phyloP scores from a whole-genome alignment of 768 basidiomycete genomes.

The Suillus brevipes region DNA sequence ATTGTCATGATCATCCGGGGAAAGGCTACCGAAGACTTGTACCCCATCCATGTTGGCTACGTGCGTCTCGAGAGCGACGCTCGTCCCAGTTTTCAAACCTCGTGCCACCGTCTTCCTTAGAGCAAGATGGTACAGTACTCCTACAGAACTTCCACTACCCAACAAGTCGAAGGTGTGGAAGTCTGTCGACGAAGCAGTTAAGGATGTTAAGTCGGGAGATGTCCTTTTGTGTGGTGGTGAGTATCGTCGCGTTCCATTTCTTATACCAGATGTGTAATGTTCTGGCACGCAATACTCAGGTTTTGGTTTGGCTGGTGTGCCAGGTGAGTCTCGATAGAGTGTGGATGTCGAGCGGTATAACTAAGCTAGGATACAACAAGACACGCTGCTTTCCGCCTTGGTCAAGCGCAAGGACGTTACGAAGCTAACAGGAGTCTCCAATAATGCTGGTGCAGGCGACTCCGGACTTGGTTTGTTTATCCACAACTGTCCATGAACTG shows the following conservation, averaged over 20 bases:
- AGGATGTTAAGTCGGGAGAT: slow-evolving; percentile 79
- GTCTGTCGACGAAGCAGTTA: slow-evolving; percentile 80
- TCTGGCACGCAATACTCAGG: slow-evolving; percentile 43
- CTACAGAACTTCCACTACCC: slow-evolving; percentile 29
- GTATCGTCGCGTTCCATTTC: slow-evolving; percentile 23
- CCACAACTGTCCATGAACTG: neutral
- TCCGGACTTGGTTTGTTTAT: slow-evolving; percentile 60
- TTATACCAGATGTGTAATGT: neutral
- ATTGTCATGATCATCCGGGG: neutral
- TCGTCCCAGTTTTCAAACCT: slow-evolving; percentile 20
- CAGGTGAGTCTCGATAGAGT: slow-evolving; percentile 47
- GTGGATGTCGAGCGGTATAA: too few species aligned
- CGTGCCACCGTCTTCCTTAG: slow-evolving; percentile 17
- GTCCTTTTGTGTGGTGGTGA: slow-evolving; percentile 79
- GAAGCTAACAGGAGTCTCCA: slow-evolving; percentile 80
- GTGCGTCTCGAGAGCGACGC: slow-evolving; percentile 16
- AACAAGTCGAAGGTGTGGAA: slow-evolving; percentile 69
- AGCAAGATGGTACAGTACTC: slow-evolving; percentile 25
- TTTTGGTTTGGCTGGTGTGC: slow-evolving; percentile 88
- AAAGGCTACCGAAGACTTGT: neutral
- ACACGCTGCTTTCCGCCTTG: slow-evolving; percentile 81
- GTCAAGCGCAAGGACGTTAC: slow-evolving; percentile 71
- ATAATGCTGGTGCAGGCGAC: slow-evolving; percentile 78
- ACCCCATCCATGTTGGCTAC: slow-evolving; percentile 23
- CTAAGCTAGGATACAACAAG: slow-evolving; percentile 36